These are phyloP conservation scores for Colletotrichum godetiae DNA, from an alignment of 2,329 filamentous ascomycete species.

Conservation along the genomic window DNA sequence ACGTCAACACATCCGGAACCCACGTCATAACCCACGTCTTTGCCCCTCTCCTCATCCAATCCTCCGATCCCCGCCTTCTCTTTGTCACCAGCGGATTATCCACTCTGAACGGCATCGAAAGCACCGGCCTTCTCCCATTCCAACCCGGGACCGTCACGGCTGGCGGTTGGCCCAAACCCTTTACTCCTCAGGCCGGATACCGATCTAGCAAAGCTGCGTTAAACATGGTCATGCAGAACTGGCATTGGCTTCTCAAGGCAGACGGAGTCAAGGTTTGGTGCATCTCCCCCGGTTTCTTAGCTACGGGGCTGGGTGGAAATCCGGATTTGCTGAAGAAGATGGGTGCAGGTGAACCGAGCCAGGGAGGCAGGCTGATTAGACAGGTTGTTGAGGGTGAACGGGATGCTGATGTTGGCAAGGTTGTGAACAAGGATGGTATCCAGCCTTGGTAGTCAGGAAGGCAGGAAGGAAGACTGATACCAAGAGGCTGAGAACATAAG, in stretches of 20 bases:
- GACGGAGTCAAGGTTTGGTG: constrained; percentile 63
- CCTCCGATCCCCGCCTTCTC: constrained; percentile 54
- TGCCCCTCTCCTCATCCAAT: constrained; percentile 55
- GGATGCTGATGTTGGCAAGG: constrained; percentile 53
- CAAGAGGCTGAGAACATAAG: too few species aligned
- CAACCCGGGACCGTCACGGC: constrained; percentile 49
- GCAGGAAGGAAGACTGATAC: not conserved
- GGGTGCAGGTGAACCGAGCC: constrained; percentile 47
- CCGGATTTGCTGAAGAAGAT: constrained; percentile 45
- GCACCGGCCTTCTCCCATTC: constrained; percentile 32
- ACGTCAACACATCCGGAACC: constrained; percentile 62
- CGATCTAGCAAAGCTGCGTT: constrained; percentile 55
- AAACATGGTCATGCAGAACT: constrained; percentile 62
- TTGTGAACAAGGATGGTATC: constrained; percentile 43
- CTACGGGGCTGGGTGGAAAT: constrained; percentile 54
- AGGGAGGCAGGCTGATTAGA: constrained; percentile 51
- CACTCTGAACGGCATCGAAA: constrained; percentile 44
- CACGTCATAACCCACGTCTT: constrained; percentile 49
- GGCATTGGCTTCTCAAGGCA: constrained; percentile 50
- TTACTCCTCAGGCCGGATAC: constrained; percentile 43
- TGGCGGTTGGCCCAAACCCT: constrained; percentile 58
- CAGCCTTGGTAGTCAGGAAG: constrained; percentile 44
- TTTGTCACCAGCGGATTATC: constrained; percentile 59
- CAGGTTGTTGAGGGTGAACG: constrained; percentile 54
- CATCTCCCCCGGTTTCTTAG: constrained; percentile 61